Evolutionary conservation across 2,329 filamentous ascomycete species (phyloP).

Genomic region (Hansfordia pulvinata): DNA sequence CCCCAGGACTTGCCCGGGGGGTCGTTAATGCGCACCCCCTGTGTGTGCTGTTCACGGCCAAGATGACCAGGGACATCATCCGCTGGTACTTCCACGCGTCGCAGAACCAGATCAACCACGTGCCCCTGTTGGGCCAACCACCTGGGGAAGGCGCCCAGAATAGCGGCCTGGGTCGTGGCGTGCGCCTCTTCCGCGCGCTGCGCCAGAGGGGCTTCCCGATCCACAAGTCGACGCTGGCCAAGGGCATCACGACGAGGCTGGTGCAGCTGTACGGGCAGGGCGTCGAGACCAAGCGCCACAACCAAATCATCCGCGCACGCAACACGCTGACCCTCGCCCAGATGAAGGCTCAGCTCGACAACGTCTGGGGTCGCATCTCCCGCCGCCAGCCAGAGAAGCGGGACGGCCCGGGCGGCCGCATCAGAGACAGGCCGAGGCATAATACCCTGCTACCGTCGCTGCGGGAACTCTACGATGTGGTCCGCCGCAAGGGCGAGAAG

Average conservation of each 20-base stretch:
- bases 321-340: constrained; percentile 16
- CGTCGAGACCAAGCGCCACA: constrained; percentile 7
- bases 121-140: constrained; percentile 1
- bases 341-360: constrained; percentile 21
- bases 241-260: constrained; percentile 15
- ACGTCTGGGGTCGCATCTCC: constrained; percentile 23
- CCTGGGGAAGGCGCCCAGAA: too few relatives aligned
- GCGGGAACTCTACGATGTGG: too few relatives aligned
- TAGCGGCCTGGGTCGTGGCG: constrained; percentile 15
- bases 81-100: constrained; percentile 30
- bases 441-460: too few relatives aligned
- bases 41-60: constrained; percentile 26
- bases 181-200: constrained; percentile 20
- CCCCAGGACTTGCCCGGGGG: constrained; percentile 26
- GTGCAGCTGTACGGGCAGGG: constrained; percentile 18
- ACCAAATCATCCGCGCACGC: constrained; percentile 7
- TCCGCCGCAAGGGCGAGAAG: too few relatives aligned
- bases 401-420: too few relatives aligned
- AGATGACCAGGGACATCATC: constrained; percentile 24
- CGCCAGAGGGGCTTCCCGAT: constrained; percentile 17
- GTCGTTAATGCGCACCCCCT: constrained; percentile 31
- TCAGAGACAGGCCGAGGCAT: too few relatives aligned
- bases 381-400: constrained; percentile 11
- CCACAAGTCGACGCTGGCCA: constrained; percentile 7
- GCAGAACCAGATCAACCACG: constrained; percentile 8